Conservation (phyloP, 495 filamentous ascomycete genomes). For the Penicillium paradoxum region DNA sequence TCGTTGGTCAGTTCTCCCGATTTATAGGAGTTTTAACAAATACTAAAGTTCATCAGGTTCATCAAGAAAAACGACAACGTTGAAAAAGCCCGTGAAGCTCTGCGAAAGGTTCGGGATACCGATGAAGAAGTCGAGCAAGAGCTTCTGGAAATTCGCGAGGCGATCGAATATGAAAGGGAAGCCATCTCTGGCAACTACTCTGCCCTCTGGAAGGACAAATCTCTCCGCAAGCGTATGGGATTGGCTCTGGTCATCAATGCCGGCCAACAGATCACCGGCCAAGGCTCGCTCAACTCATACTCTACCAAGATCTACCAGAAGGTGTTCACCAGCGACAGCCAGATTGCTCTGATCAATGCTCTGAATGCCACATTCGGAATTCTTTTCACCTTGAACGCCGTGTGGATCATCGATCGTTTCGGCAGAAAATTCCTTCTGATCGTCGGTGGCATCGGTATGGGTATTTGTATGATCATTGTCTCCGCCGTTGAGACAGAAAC, state of each 20-base stretch:
- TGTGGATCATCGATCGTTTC: conserved; percentile 63
- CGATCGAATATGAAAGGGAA: conserved; percentile 58
- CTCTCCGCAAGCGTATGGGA: conserved; percentile 52
- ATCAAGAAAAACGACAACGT: conserved; percentile 49
- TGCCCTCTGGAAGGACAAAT: conserved; percentile 58
- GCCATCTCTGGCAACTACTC: conserved; percentile 52
- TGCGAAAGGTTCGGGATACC: conserved; percentile 49
- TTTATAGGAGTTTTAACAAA: background rate
- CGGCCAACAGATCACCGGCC: conserved; percentile 58
- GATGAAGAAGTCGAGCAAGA: conserved; percentile 57
- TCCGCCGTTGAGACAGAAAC: conserved; percentile 59
- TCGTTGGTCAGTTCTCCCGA: conserved; percentile 40
- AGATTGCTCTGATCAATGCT: conserved; percentile 66
- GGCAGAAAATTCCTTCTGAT: conserved; percentile 67
- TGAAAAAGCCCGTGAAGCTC: conserved; percentile 48
- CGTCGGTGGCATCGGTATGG: conserved; percentile 66
- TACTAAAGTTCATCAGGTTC: conserved; percentile 30
- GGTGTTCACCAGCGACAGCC: conserved; percentile 46
- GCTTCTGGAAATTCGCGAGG: conserved; percentile 51
- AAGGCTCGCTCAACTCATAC: conserved; percentile 60
- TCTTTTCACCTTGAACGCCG: conserved; percentile 63
- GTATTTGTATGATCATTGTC: conserved; percentile 61
- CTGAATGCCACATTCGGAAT: conserved; percentile 63
- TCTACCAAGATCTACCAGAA: conserved; percentile 61
- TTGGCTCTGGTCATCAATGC: conserved; percentile 55